Conservation (phyloP, 2,329 filamentous ascomycete species). For the Colletotrichum ledebouriae region DNA sequence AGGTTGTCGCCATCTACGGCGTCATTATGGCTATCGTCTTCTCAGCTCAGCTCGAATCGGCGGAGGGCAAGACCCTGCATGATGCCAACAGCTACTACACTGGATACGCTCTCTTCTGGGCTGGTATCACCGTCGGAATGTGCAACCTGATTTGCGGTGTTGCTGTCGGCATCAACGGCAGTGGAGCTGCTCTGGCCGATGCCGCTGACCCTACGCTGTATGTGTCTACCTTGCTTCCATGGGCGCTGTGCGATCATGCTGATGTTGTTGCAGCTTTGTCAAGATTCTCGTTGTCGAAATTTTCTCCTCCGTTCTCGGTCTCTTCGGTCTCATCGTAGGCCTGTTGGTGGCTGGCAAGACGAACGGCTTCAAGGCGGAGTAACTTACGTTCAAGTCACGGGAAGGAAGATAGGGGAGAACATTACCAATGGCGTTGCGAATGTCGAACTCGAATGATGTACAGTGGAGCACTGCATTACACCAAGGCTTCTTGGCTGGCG, state of each 20-base stretch:
- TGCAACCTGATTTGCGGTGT: constrained; percentile 98
- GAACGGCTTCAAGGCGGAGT: constrained; percentile 71
- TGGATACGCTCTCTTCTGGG: constrained; percentile 96
- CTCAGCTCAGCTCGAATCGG: constrained; percentile 83
- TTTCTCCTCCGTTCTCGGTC: constrained; percentile 95
- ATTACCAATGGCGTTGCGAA: constrained; percentile 26
- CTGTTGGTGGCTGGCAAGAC: constrained; percentile 90
- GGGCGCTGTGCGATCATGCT: constrained; percentile 44
- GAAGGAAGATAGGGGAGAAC: constrained; percentile 21
- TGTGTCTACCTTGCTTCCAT: constrained; percentile 49
- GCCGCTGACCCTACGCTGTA: constrained; percentile 92
- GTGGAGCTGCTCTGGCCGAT: constrained; percentile 94
- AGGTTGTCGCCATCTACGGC: constrained; percentile 99
- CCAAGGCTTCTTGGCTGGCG: constrained; percentile 44
- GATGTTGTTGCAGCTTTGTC: constrained; percentile 77
- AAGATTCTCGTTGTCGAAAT: constrained; percentile 99
- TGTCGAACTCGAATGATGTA: constrained; percentile 37
- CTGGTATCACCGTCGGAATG: constrained; percentile 91
- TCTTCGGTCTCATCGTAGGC: constrained; percentile 96
- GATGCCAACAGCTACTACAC: constrained; percentile 90
- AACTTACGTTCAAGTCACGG: constrained; percentile 20
- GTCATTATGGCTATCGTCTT: constrained; percentile 99
- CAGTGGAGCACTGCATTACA: constrained; percentile 43
- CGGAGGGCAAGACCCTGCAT: constrained; percentile 75
- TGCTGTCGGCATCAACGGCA: constrained; percentile 97